Base-by-base conservation (phyloP, 257 asterid species). In the Ballota nigra region DNA sequence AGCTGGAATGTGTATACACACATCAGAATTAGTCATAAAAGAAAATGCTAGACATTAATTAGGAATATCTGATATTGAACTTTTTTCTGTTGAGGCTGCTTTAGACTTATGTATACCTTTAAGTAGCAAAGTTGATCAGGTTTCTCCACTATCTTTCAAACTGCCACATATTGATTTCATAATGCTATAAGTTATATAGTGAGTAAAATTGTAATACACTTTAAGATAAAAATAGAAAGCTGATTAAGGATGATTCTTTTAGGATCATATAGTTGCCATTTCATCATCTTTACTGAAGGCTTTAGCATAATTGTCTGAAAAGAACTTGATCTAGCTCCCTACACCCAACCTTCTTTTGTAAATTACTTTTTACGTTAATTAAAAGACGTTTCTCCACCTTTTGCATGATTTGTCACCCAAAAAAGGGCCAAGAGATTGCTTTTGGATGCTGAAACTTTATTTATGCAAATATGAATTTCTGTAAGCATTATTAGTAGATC, bases 371-470 rank as follows among this genome's bases (percentile, higher is more conserved):
- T 41, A 9, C 51, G 45, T 20, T 65, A 53, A 26, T 29, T 4
- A 43, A 23, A 47, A 23, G 13, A 33, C 18, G 10, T 51, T 1
- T 56, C 5, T 53, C 11, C 19, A 5, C 38, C 2, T 1, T 41
- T 62, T 40, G 64, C 40, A 29, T 20, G 28, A 55, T 22, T 6
- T 58, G 7, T 60, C 53, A 63, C 2, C 43, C 11, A 36, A 36
- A 36, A 36, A 19, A 29, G 36, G 26, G 23, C 55, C 61, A 67
- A 16, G n/a, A 36, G 70, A 34, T 9, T 41, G 15, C 19, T 38
- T 36, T 36, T 4, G 29, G 40, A 19, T 59, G 61, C 74, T 52
- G 72, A 56, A 43, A 77, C 59, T 74, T 29, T 24, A 45, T 26
- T 47, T 26, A 6, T 26, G 56, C 18, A 53, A 41, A 18, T 61